phyloP scores from a whole-genome alignment of 257 asterid species.

The Solanum pinnatisectum region DNA sequence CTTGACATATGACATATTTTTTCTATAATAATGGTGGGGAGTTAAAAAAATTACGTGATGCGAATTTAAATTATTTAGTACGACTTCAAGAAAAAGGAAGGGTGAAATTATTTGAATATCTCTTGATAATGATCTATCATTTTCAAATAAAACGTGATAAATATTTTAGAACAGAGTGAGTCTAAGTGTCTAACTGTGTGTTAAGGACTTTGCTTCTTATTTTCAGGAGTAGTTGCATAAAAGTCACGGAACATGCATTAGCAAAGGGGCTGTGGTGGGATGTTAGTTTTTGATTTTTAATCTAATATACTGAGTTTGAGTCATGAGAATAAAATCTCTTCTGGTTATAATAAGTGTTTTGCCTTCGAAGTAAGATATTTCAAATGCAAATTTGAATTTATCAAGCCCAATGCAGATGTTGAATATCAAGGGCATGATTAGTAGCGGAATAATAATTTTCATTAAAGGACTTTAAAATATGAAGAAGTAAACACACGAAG shows the following conservation, averaged over 20 bases:
- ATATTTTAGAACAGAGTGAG: too few species aligned
- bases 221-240: too few species aligned
- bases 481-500: too few species aligned
- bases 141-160: neutral
- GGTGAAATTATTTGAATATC: neutral
- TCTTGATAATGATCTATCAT: rapidly evolving
- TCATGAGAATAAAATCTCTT: too few species aligned
- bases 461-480: too few species aligned
- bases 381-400: neutral
- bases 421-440: neutral
- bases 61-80: neutral
- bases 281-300: too few species aligned
- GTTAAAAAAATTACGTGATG: neutral
- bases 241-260: neutral
- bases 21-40: neutral
- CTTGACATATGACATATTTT: neutral
- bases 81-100: neutral
- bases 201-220: too few species aligned
- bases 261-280: neutral
- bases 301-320: too few species aligned
- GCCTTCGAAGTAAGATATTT: too few species aligned
- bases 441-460: too few species aligned
- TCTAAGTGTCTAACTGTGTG: neutral
- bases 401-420: neutral
- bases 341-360: too few species aligned